Evolutionary conservation across 164 flowering plant species (phyloP).

Genomic region (Aristolochia contorta): DNA sequence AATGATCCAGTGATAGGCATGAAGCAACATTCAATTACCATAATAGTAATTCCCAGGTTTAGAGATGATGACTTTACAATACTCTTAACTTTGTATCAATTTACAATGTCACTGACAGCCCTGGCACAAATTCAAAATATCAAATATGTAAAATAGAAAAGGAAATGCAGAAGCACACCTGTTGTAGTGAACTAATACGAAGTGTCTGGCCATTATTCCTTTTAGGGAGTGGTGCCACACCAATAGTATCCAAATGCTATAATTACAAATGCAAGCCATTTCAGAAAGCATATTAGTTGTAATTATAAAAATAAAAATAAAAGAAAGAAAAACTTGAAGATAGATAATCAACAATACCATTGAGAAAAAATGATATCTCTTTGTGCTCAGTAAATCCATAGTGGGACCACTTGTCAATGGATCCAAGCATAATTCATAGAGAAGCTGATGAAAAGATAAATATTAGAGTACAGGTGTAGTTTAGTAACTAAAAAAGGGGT

Average conservation of each 20-base stretch:
- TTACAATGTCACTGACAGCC: no score
- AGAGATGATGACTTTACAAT: no score
- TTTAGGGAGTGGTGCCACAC: constrained; percentile 84
- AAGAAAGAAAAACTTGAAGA: not conserved
- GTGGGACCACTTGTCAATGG: constrained; percentile 75
- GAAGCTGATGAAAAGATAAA: constrained; percentile 51
- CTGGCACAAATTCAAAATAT: no score
- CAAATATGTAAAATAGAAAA: no score
- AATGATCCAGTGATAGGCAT: no score
- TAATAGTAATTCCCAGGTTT: no score
- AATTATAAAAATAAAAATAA: no score
- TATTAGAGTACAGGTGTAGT: not conserved
- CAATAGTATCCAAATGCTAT: constrained; percentile 80
- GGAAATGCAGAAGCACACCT: constrained; percentile 34
- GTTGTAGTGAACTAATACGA: constrained; percentile 92
- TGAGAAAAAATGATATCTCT: constrained; percentile 72
- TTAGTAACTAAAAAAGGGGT: no score
- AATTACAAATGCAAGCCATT: not conserved
- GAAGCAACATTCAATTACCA: no score
- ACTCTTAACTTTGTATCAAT: no score
- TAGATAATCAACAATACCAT: constrained; percentile 45
- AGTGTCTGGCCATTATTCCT: constrained; percentile 64
- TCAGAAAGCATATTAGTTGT: not conserved
- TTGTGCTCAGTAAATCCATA: constrained; percentile 69
- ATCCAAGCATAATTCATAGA: constrained; percentile 82